Evolutionary conservation across 768 basidiomycete species (phyloP).

Genomic region (Boletellus ananas): DNA sequence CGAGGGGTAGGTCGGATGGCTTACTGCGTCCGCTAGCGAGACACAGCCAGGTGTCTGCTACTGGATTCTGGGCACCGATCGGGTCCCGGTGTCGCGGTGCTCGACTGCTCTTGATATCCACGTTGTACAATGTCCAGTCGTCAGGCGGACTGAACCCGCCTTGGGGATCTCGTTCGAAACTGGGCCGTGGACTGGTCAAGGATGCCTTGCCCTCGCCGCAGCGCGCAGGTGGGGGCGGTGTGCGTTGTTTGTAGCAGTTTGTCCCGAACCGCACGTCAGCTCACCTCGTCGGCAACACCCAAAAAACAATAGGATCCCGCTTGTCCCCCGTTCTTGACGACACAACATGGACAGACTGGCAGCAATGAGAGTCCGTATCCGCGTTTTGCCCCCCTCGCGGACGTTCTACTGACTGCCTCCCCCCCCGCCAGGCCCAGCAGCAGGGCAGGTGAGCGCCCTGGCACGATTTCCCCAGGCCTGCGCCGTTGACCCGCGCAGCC

Average conservation of each 20-base stretch:
- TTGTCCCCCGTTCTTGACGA: constrained; percentile 51
- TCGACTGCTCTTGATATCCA: too few species aligned
- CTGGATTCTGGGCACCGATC: too few species aligned
- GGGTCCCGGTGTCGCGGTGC: too few species aligned
- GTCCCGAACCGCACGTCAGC: background rate
- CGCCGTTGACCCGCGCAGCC: constrained; percentile 21
- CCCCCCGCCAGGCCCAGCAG: constrained; percentile 56
- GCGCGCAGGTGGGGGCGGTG: constrained; percentile 3
- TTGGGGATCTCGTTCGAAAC: too few species aligned
- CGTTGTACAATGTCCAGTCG: too few species aligned
- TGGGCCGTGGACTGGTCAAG: too few species aligned
- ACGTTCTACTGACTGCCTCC: constrained; percentile 4
- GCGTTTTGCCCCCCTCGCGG: background rate
- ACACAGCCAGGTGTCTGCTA: too few species aligned
- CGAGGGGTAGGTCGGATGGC: too few species aligned
- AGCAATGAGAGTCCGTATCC: constrained; percentile 65
- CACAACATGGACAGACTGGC: constrained; percentile 77
- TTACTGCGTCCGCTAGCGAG: too few species aligned
- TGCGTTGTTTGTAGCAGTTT: constrained; percentile 19
- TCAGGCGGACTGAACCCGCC: too few species aligned
- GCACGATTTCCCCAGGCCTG: background rate
- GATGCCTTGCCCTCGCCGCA: too few species aligned
- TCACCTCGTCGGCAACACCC: background rate
- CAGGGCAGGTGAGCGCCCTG: constrained; percentile 47
- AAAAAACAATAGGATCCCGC: background rate